phyloP scores from a whole-genome alignment of 2,329 filamentous ascomycete genomes.

The Arthrobotrys sinensis region DNA sequence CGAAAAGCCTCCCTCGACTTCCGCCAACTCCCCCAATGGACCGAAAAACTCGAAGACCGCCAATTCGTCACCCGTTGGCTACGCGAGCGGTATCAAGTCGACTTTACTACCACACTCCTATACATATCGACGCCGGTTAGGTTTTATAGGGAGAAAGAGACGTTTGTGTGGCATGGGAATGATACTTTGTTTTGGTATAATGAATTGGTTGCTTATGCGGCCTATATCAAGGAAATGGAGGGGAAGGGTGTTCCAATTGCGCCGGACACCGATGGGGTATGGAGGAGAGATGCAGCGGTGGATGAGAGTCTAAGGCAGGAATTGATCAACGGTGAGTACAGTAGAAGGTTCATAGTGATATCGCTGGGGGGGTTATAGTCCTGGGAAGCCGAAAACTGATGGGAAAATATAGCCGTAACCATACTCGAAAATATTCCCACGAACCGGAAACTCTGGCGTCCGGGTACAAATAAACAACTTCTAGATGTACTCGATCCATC shows the following conservation, averaged over 20 bases:
- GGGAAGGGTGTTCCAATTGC: not conserved
- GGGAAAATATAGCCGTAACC: slow-evolving; percentile 66
- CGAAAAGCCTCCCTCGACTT: not conserved
- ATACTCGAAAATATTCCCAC: slow-evolving; percentile 71
- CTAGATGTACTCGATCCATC: slow-evolving; percentile 77
- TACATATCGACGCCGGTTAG: no score
- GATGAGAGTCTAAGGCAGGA: not conserved
- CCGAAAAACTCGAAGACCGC: slow-evolving; percentile 3
- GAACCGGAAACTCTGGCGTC: slow-evolving; percentile 75
- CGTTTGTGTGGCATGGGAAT: no score
- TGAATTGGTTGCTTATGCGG: slow-evolving; percentile 25
- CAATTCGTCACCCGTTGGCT: not conserved
- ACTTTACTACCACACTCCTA: no score
- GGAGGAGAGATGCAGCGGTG: slow-evolving; percentile 1
- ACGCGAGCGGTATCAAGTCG: not conserved
- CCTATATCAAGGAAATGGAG: not conserved
- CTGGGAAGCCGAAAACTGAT: not conserved
- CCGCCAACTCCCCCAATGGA: not conserved
- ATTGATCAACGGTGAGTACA: slow-evolving; percentile 3
- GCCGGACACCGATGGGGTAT: slow-evolving; percentile 23
- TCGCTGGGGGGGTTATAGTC: no score
- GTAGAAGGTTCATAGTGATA: no score
- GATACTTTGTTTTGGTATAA: not conserved
- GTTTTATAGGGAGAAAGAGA: no score
- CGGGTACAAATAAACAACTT: slow-evolving; percentile 73